Conservation (phyloP, 108 stramenopile species). For the Tribonema minus region DNA sequence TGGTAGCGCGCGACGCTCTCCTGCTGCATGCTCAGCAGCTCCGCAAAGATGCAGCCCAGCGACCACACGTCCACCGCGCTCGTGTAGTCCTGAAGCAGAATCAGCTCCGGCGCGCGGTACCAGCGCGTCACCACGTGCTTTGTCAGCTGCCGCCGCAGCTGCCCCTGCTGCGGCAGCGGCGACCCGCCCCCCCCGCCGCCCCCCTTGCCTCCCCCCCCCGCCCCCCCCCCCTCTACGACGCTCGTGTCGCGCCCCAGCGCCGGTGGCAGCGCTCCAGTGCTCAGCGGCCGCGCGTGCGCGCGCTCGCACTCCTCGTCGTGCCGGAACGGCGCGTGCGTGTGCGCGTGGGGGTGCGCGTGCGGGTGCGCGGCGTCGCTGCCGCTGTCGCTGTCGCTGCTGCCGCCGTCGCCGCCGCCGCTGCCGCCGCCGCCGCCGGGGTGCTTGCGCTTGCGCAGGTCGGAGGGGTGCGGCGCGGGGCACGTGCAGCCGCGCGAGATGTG, state of each 20-base stretch:
- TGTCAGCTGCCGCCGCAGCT: constrained; percentile 67
- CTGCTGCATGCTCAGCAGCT: constrained; percentile 63
- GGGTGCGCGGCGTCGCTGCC: background rate
- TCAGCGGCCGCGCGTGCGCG: background rate
- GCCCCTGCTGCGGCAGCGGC: background rate
- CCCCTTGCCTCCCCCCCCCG: background rate
- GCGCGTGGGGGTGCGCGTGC: background rate
- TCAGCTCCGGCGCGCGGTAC: constrained; percentile 97
- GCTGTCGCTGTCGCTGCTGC: background rate
- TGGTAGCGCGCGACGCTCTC: constrained; percentile 52
- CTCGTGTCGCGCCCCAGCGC: background rate
- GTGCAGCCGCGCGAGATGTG: background rate
- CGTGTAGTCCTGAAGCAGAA: constrained; percentile 83
- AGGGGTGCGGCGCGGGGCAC: background rate
- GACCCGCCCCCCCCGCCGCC: background rate
- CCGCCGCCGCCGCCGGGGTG: background rate
- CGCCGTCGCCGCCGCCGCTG: background rate
- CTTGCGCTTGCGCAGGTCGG: background rate
- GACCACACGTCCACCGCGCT: constrained; percentile 95
- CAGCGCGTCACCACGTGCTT: constrained; percentile 98
- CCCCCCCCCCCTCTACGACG: background rate
- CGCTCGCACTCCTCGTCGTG: constrained; percentile 5
- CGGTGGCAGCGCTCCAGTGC: background rate
- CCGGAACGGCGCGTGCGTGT: too few relatives aligned
- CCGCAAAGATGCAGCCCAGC: constrained; percentile 61